Base-by-base conservation (phyloP, 306 rosid species). In the Begonia fuchsioides region DNA sequence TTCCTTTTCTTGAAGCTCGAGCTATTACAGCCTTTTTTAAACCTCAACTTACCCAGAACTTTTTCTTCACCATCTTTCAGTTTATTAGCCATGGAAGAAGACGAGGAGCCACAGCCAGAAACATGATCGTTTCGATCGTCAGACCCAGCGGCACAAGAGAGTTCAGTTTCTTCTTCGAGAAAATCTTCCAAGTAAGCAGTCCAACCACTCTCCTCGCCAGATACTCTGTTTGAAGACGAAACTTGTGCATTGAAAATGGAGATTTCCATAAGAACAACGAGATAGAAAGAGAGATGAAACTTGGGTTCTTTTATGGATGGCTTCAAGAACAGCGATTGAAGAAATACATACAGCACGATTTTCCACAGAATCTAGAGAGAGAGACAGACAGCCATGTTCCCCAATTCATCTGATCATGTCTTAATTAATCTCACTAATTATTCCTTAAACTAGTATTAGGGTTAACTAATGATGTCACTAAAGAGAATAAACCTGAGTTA, bases 181-280 rank as follows among this genome's bases (percentile, higher is more conserved):
- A 78, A 81, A 64, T 88, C 93, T 46, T 80, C 84, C n/a, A n/a
- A 72, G 71, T 88, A 88, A 52, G 32, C 40, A 13, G 97, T 84
- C 97, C 95, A 88, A 19, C 93, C 76, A 53, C 95, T 88, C 69
- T 88, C 96, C 51, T 81, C 88, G 13, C 63, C 44, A 46, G 46
- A 46, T 32, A 40, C 44, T 50, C 52, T 47, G 15, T 71, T 50
- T n/a, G 61, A 55, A 14, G 63, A 45, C 12, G 50, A 39, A 63
- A 71, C 41, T n/a, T 48, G 58, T 54, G 51, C 62, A 39, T 38
- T 51, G 19, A 77, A 70, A 68, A 67, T 70, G 11, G 70, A 56
- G 50, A 38, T 47, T 19, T 64, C 60, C 60, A 60, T 63, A 8
- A 15, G 12, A 41, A 6, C 12, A n/a, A n/a, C n/a, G n/a, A 40